Evolutionary conservation across 352 stramenopile species (phyloP).

Genomic region (Phytophthora agathidicida): DNA sequence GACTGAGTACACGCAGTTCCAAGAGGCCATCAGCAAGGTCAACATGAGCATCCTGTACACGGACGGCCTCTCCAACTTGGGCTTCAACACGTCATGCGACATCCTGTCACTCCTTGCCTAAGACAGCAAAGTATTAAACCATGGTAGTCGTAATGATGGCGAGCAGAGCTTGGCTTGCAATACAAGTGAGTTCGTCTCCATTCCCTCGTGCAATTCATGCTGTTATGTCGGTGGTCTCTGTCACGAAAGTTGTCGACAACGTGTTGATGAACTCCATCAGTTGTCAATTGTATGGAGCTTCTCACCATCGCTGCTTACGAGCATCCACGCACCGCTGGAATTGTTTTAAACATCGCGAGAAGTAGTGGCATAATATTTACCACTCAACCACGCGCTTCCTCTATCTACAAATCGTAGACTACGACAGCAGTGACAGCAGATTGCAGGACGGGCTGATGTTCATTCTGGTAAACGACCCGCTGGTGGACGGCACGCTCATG

Average conservation of each 20-base stretch:
- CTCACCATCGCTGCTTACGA: neutral
- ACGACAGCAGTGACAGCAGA: constrained; percentile 17
- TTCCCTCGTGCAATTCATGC: neutral
- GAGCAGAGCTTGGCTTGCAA: constrained; percentile 15
- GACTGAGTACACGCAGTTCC: constrained; percentile 45
- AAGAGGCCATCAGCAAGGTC: constrained; percentile 44
- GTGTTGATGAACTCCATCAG: constrained; percentile 24
- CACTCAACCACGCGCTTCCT: too few relatives aligned
- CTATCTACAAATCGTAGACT: too few relatives aligned
- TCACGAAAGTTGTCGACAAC: neutral
- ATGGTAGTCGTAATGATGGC: constrained; percentile 18
- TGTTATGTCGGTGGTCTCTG: constrained; percentile 4
- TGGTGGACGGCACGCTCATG: constrained; percentile 45
- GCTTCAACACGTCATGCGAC: constrained; percentile 42
- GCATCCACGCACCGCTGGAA: constrained; percentile 5
- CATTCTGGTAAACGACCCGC: constrained; percentile 16
- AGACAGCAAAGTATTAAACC: constrained; percentile 20
- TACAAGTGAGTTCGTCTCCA: constrained; percentile 25
- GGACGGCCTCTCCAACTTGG: constrained; percentile 47
- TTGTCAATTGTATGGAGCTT: constrained; percentile 6
- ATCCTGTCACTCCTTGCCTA: constrained; percentile 41
- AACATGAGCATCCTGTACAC: constrained; percentile 76
- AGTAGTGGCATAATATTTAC: too few relatives aligned
- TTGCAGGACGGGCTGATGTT: constrained; percentile 21
- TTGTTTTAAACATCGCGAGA: too few relatives aligned